Conservation (phyloP, 2,329 filamentous ascomycete species). For the Celoporthe dispersa region DNA sequence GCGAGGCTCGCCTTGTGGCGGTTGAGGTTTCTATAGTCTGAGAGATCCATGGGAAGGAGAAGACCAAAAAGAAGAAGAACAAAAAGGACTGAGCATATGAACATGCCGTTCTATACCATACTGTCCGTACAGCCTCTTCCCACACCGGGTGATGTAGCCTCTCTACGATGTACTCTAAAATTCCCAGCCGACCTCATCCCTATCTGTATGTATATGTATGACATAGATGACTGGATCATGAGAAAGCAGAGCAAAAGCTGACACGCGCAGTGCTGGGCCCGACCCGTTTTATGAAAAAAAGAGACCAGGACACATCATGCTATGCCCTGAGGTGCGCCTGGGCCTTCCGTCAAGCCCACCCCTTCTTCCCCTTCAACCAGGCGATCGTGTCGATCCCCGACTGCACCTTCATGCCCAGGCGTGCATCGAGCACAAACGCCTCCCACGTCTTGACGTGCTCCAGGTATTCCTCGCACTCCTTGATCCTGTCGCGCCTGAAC, state of each 20-base stretch:
- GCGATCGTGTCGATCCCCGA: constrained; percentile 69
- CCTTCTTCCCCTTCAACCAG: constrained; percentile 55
- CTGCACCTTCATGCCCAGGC: constrained; percentile 74
- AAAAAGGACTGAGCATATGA: too few species aligned
- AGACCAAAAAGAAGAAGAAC: not conserved
- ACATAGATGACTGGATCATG: not conserved
- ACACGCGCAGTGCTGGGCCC: not conserved
- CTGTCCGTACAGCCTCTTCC: not conserved
- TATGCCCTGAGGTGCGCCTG: not conserved
- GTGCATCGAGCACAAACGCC: constrained; percentile 71
- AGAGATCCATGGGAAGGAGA: not conserved
- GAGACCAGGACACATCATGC: not conserved
- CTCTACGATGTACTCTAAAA: not conserved
- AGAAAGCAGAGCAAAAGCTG: not conserved
- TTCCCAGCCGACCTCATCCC: not conserved
- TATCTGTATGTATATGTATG: not conserved
- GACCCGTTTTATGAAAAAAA: not conserved
- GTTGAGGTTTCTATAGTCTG: not conserved
- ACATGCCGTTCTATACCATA: not conserved
- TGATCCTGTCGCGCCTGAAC: constrained; percentile 53
- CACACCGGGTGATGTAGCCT: not conserved
- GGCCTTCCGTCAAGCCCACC: constrained; percentile 33
- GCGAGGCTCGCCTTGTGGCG: constrained; percentile 46
- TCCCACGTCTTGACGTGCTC: constrained; percentile 74
- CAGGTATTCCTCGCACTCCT: constrained; percentile 67